A percentile compares a stretch with the other conserved stretches of the same genome.
Conservation (phyloP, 2,329 filamentous ascomycete species). For the Penicillium palitans region DNA sequence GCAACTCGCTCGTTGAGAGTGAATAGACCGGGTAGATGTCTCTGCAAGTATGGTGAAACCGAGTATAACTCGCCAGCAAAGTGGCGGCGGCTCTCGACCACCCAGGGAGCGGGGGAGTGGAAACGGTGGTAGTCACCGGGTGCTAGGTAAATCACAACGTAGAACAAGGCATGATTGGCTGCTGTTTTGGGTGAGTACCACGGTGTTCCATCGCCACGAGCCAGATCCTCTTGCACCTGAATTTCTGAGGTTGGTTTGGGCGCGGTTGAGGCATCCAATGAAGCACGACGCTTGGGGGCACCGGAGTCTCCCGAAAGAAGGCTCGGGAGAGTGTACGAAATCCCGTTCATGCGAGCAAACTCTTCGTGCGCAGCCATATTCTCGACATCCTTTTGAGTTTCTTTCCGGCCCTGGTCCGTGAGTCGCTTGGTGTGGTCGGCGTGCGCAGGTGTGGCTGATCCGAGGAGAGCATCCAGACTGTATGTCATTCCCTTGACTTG, state of each 20-base stretch:
- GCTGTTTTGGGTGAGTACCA: conserved; percentile 69
- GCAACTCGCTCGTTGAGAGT: conserved; percentile 96
- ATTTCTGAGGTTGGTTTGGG: conserved; percentile 72
- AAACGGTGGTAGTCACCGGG: conserved; percentile 98
- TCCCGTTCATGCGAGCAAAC: conserved; percentile 91
- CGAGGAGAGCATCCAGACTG: conserved; percentile 87
- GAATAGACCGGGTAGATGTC: conserved; percentile 89
- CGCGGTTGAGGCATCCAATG: conserved; percentile 71
- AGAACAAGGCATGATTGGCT: conserved; percentile 73
- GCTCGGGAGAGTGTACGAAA: conserved; percentile 87
- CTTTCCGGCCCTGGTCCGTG: conserved; percentile 34
- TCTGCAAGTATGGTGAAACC: conserved; percentile 91
- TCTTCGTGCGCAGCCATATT: conserved; percentile 80
- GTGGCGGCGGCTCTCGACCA: conserved; percentile 90
- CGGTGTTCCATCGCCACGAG: conserved; percentile 61
- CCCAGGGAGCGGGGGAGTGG: conserved; percentile 93
- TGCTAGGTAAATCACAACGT: conserved; percentile 91
- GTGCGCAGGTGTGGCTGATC: conserved; percentile 54
- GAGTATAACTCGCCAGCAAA: conserved; percentile 96
- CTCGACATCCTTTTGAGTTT: conserved; percentile 53
- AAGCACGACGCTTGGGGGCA: conserved; percentile 50
- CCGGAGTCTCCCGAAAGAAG: conserved; percentile 70
- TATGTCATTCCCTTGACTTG: conserved; percentile 99
- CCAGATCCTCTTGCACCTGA: conserved; percentile 81
- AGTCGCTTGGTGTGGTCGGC: conserved; percentile 42